Base-by-base conservation (phyloP, 108 stramenopile genomes). In the Nitzschia palea region DNA sequence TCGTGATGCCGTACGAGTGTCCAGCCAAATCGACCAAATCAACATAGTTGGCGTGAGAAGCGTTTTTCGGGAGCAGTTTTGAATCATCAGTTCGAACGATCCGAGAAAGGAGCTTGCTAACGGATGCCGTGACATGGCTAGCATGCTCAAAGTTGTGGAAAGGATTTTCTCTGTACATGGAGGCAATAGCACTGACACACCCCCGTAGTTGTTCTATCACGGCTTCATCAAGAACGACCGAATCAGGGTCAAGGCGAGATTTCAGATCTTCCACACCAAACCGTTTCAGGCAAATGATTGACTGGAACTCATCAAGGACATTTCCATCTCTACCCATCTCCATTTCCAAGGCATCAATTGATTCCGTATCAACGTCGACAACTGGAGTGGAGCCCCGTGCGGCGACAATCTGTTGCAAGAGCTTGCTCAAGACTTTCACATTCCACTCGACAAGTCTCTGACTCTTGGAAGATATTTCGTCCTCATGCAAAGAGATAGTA, bases 91-190 rank as follows among this genome's bases (percentile, higher is more conserved):
- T 42, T 8, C 14, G 8, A 23, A 51, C 17, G 18, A 51, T 51
- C 12, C 50, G 50, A 22, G 10, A 18, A 5, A 51, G 18, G 50
- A 51, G 18, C 22, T 51, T 51, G 8, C n/a, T 10, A n/a, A 51
- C 18, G 6, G 50, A 10, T 6, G 18, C 18, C 17, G 18, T 20
- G 6, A 51, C 50, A 23, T 51, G 18, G 10, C 17, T 18, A 18
- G 50, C 50, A n/a, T 51, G 50, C 6, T 76, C 82, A 44, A 78
- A 76, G 55, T 80, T 79, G 69, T 81, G 80, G 53, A 71, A 79
- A 28, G 78, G 67, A 30, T 79, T 79, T 4, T 48, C 44, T 1
- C 45, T 45, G 55, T 79, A 79, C 67, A 73, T 52, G 44, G 58
- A 44, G 12, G 78, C 78, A 34, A 79, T 58, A 14, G 22, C 35